These are phyloP conservation scores for Trypanosoma melophagium DNA, from an alignment of 208 protist genomes.

Conservation along the genomic window DNA sequence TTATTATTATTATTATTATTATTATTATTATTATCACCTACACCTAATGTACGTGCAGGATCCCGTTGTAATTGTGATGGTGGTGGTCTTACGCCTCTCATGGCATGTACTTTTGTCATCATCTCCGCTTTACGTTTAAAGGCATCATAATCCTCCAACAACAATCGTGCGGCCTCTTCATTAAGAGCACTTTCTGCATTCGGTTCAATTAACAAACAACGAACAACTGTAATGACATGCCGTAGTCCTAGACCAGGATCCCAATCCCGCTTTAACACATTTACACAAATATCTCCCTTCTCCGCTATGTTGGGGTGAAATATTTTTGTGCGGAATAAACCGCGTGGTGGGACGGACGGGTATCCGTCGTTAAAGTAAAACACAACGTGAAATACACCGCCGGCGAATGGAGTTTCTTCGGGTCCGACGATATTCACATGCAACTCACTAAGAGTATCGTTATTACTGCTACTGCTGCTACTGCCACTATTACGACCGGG, in stretches of 20 bases:
- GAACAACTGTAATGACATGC: constrained; percentile 95
- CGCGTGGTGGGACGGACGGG: constrained; percentile 95
- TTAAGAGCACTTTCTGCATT: constrained; percentile 99
- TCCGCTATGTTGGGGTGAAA: constrained; percentile 99
- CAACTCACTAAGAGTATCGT: constrained; percentile 93
- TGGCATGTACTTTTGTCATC: constrained; percentile 78
- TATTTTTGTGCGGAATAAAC: constrained; percentile 97
- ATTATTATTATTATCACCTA: constrained; percentile 15
- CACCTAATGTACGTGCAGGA: neutral
- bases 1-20: constrained; percentile 20
- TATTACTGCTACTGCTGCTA: no score
- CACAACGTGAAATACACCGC: constrained; percentile 91
- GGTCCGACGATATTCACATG: constrained; percentile 94
- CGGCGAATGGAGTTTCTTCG: constrained; percentile 95
- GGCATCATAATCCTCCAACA: constrained; percentile 95
- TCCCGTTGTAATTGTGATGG: neutral
- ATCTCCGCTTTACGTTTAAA: constrained; percentile 82
- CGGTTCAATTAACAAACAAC: constrained; percentile 97
- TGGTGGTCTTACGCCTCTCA: constrained; percentile 27
- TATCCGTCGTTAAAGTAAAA: constrained; percentile 94
- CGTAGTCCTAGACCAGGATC: constrained; percentile 89
- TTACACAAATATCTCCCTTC: constrained; percentile 98
- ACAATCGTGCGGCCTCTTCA: constrained; percentile 96
- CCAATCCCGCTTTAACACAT: constrained; percentile 99
- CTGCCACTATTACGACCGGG: no score